Conservation (phyloP, 768 basidiomycete species). For the Hebeloma cylindrosporum region DNA sequence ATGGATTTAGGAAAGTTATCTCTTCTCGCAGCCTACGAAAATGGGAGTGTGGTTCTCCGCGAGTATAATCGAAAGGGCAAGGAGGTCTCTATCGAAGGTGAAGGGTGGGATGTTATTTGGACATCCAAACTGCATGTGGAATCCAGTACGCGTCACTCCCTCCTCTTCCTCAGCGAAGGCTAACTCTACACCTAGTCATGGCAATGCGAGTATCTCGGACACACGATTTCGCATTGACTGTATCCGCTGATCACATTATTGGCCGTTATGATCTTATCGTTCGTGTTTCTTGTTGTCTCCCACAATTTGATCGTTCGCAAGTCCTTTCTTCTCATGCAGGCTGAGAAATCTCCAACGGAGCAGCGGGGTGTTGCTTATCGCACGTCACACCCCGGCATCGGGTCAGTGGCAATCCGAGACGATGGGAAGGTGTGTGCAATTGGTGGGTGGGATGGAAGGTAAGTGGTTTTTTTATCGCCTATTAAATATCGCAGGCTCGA, state of each 20-base stretch:
- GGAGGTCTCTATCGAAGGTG: slow-evolving; percentile 61
- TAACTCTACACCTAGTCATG: slow-evolving; percentile 60
- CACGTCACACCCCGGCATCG: slow-evolving; percentile 81
- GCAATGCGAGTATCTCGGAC: slow-evolving; percentile 71
- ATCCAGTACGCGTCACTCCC: slow-evolving; percentile 49
- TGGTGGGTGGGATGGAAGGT: slow-evolving; percentile 96
- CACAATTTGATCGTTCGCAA: neutral
- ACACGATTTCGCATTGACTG: slow-evolving; percentile 64
- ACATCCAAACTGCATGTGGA: slow-evolving; percentile 65
- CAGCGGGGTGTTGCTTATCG: slow-evolving; percentile 39
- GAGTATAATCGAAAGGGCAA: slow-evolving; percentile 42
- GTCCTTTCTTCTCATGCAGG: slow-evolving; percentile 9
- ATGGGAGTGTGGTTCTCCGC: slow-evolving; percentile 78
- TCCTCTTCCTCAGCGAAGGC: neutral
- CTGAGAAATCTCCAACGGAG: slow-evolving; percentile 17
- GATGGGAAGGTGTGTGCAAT: slow-evolving; percentile 82
- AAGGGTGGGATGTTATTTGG: slow-evolving; percentile 77
- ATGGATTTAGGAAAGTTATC: slow-evolving; percentile 43
- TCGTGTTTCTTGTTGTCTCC: slow-evolving; percentile 1
- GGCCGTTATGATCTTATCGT: slow-evolving; percentile 64
- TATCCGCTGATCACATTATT: slow-evolving; percentile 83
- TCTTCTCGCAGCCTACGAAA: slow-evolving; percentile 80
- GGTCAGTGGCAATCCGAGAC: slow-evolving; percentile 68
- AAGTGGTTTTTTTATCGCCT: slow-evolving; percentile 28
- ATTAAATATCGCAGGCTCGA: too few species aligned